phyloP scores from a whole-genome alignment of 257 asterid genomes.

The Mentha longifolia region DNA sequence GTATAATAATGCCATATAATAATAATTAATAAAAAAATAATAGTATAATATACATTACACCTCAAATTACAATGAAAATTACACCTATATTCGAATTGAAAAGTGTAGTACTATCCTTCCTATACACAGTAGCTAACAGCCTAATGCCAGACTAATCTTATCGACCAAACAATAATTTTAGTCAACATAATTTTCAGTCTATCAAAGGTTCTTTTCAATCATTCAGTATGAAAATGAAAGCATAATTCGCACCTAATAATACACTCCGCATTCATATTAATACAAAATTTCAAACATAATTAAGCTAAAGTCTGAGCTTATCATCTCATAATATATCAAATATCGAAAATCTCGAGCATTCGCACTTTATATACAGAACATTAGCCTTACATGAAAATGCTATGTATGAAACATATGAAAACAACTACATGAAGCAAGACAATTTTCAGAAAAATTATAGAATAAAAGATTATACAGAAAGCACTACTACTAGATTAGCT shows the following conservation, averaged over 20 bases:
- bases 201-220: neutral
- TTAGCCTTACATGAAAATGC: too few relatives aligned
- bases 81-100: neutral
- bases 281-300: neutral
- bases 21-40: neutral
- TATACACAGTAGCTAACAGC: constrained; percentile 5
- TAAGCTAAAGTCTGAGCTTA: neutral
- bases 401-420: too few relatives aligned
- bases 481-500: neutral
- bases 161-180: constrained; percentile 3
- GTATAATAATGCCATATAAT: too few relatives aligned
- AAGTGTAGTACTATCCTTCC: neutral
- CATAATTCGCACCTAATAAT: constrained; percentile 13
- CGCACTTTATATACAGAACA: neutral
- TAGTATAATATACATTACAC: constrained; percentile 1
- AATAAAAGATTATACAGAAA: neutral
- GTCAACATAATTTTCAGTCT: constrained; percentile 9
- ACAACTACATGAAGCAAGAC: neutral
- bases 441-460: neutral
- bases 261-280: neutral
- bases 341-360: neutral
- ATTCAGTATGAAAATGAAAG: constrained; percentile 2
- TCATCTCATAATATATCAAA: neutral
- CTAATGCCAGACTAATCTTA: constrained; percentile 26
- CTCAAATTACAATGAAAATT: neutral